A percentile compares a stretch with the other conserved stretches of the same genome.
Evolutionary conservation across 352 stramenopile genomes (phyloP).

Genomic region (Aphanomyces stellatus): DNA sequence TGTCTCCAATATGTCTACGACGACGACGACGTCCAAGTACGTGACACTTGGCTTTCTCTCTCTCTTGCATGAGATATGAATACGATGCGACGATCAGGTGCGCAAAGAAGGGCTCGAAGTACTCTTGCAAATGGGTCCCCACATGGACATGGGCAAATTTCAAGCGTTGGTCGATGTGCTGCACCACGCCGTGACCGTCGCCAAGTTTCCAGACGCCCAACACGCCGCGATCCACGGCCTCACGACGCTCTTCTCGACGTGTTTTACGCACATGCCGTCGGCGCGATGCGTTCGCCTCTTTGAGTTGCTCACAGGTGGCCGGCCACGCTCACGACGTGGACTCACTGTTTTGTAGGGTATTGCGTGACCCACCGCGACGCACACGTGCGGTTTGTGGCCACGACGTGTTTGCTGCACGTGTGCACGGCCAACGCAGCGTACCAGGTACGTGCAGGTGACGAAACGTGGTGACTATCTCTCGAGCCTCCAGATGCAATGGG

Average conservation of each 20-base stretch:
- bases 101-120: constrained; percentile 48
- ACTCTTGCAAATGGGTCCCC: constrained; percentile 55
- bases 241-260: constrained; percentile 63
- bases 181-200: constrained; percentile 50
- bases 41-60: too few species aligned
- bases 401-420: constrained; percentile 59
- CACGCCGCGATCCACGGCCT: constrained; percentile 46
- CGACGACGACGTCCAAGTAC: constrained; percentile 33
- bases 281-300: constrained; percentile 67
- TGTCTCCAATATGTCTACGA: constrained; percentile 59
- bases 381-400: constrained; percentile 45
- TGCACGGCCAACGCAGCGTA: constrained; percentile 56
- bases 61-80: not conserved
- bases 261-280: constrained; percentile 71
- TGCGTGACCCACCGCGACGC: constrained; percentile 52
- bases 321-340: too few species aligned
- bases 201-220: constrained; percentile 61
- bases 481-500: constrained; percentile 36
- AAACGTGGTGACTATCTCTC: too few species aligned
- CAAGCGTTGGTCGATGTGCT: constrained; percentile 70
- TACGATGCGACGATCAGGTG: constrained; percentile 24
- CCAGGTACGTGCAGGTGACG: constrained; percentile 27
- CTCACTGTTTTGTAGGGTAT: constrained; percentile 17
- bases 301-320: constrained; percentile 56
- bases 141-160: constrained; percentile 77